phyloP scores from a whole-genome alignment of 495 filamentous ascomycete species.

The Penicillium bovifimosum region DNA sequence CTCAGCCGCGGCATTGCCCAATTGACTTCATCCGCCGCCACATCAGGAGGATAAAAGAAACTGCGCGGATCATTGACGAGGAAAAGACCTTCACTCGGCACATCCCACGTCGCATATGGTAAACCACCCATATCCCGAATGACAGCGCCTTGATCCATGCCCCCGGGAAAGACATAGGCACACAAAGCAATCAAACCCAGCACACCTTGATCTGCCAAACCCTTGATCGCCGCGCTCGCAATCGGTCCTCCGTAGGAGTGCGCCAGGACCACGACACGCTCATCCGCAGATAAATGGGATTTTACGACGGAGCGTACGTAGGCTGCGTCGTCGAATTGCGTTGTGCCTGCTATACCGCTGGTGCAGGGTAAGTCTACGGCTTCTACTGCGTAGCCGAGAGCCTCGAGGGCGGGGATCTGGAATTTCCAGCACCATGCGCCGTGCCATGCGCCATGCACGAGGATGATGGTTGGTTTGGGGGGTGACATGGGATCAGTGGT shows the following conservation, averaged over 20 bases:
- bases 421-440: constrained; percentile 8
- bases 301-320: constrained; percentile 5
- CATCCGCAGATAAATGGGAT: constrained; percentile 3
- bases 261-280: constrained; percentile 3
- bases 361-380: constrained; percentile 5
- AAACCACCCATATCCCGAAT: constrained; percentile 7
- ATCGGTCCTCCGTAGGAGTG: constrained; percentile 7
- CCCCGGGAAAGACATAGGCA: constrained; percentile 7
- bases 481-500: background rate
- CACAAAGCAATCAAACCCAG: constrained; percentile 5
- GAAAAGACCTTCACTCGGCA: constrained; percentile 4
- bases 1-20: constrained; percentile 10
- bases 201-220: background rate
- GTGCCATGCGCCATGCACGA: constrained; percentile 9
- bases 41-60: constrained; percentile 7
- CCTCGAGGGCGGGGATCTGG: constrained; percentile 2
- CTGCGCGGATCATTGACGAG: constrained; percentile 5
- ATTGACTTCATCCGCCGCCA: background rate
- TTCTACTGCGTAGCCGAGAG: constrained; percentile 2
- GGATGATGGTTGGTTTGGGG: constrained; percentile 4
- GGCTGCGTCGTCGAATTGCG: constrained; percentile 6
- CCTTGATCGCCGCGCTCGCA: constrained; percentile 5
- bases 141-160: constrained; percentile 10
- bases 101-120: constrained; percentile 3
- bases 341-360: constrained; percentile 1